phyloP scores from a whole-genome alignment of 768 basidiomycete genomes.

The Hypholoma fasciculare region DNA sequence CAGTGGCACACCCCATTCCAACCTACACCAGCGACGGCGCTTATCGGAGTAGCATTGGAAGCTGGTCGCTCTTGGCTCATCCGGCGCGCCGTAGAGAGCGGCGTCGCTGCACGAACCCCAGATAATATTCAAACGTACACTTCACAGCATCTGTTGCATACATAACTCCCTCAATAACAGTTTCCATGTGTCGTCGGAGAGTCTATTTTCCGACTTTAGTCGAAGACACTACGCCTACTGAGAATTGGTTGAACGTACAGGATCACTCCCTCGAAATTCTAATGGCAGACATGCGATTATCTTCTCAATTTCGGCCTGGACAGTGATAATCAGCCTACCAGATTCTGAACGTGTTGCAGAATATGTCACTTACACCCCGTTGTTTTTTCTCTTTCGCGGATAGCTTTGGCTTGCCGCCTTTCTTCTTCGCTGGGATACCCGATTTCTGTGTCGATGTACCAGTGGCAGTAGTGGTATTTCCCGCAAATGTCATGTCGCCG shows the following conservation, averaged over 20 bases:
- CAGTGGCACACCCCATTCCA: too few species aligned
- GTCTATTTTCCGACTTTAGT: conserved; percentile 30
- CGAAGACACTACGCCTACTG: not conserved
- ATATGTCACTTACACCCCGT: conserved; percentile 50
- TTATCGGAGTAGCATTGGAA: too few species aligned
- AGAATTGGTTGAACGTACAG: conserved; percentile 47
- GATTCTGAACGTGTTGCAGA: not conserved
- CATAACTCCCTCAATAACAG: conserved; percentile 75
- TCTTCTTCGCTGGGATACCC: conserved; percentile 46
- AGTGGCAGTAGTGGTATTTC: conserved; percentile 38
- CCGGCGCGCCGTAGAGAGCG: too few species aligned
- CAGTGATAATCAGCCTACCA: not conserved
- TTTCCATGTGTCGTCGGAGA: conserved; percentile 77
- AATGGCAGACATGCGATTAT: conserved; percentile 78
- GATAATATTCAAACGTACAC: conserved; percentile 38
- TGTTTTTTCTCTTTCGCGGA: conserved; percentile 85
- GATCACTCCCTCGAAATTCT: conserved; percentile 89
- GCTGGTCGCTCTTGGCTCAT: too few species aligned
- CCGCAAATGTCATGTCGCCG: conserved; percentile 39
- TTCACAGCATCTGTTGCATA: conserved; percentile 63
- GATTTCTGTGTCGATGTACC: conserved; percentile 33
- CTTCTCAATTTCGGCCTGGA: conserved; percentile 62
- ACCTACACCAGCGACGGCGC: too few species aligned
- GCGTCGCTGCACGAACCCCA: too few species aligned
- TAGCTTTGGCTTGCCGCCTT: conserved; percentile 63